A percentile compares a stretch with the other conserved stretches of the same genome.
Evolutionary conservation across 2,329 filamentous ascomycete genomes (phyloP).

Genomic region (Gliomastix tumulicola): DNA sequence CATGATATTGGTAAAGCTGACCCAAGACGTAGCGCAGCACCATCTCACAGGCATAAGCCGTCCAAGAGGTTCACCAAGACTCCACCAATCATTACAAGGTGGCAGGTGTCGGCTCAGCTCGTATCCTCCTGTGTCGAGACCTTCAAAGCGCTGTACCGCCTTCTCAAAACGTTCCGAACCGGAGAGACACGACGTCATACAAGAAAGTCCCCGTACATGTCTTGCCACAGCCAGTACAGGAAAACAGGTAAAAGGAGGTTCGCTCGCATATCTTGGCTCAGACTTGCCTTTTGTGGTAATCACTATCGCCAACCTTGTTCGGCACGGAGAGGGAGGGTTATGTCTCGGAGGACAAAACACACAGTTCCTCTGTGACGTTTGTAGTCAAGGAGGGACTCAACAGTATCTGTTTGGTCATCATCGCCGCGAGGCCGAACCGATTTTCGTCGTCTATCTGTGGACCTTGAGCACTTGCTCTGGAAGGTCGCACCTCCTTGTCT

Average conservation of each 20-base stretch:
- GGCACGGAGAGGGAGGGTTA: constrained; percentile 37
- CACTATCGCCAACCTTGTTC: constrained; percentile 6
- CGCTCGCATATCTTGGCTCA: constrained; percentile 49
- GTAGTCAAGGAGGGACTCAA: constrained; percentile 57
- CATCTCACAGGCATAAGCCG: too few relatives aligned
- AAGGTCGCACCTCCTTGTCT: neutral
- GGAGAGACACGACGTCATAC: too few relatives aligned
- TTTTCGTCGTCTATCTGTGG: neutral
- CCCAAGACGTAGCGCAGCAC: too few relatives aligned
- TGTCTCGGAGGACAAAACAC: constrained; percentile 36
- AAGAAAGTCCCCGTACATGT: neutral
- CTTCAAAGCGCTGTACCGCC: too few relatives aligned
- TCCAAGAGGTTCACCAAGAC: too few relatives aligned
- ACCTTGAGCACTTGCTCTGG: constrained; percentile 10
- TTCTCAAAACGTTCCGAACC: too few relatives aligned
- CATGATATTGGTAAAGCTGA: too few relatives aligned
- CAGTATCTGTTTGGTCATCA: constrained; percentile 75
- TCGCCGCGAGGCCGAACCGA: constrained; percentile 28
- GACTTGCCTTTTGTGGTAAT: constrained; percentile 52
- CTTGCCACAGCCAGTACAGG: too few relatives aligned
- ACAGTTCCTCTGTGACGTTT: constrained; percentile 21
- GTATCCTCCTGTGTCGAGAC: too few relatives aligned
- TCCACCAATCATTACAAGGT: too few relatives aligned
- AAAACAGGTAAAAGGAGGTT: too few relatives aligned
- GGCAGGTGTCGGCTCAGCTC: too few relatives aligned